phyloP scores from a whole-genome alignment of 2,329 filamentous ascomycete species.

The Nothophoma quercina region DNA sequence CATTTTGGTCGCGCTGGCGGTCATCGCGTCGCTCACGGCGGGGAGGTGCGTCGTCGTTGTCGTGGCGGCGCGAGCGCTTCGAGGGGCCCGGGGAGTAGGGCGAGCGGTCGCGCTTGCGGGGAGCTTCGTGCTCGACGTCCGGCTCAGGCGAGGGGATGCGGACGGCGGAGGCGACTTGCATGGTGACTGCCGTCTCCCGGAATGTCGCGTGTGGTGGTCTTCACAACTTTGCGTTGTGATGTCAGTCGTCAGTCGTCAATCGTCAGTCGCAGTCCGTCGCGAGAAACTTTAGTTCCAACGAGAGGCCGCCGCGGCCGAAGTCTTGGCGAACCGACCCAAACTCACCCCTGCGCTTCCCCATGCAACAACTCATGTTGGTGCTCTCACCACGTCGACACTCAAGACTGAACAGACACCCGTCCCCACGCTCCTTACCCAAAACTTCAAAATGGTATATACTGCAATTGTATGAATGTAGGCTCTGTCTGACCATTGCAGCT shows the following conservation, averaged over 20 bases:
- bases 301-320: constrained; percentile 4
- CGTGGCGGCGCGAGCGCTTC: constrained; percentile 47
- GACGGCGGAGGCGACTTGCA: constrained; percentile 58
- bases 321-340: too few relatives aligned
- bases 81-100: constrained; percentile 47
- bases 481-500: constrained; percentile 65
- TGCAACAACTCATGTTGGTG: not conserved
- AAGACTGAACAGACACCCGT: constrained; percentile 10
- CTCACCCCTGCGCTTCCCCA: constrained; percentile 9
- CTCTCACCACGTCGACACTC: constrained; percentile 15
- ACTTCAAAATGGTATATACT: constrained; percentile 16
- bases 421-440: constrained; percentile 16
- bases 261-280: constrained; percentile 12
- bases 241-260: constrained; percentile 7
- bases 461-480: not conserved
- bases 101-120: constrained; percentile 64
- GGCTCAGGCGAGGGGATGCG: constrained; percentile 63
- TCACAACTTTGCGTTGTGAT: constrained; percentile 11
- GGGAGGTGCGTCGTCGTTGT: constrained; percentile 44
- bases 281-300: constrained; percentile 40
- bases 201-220: not conserved
- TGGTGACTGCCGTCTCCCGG: constrained; percentile 21
- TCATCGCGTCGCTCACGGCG: constrained; percentile 75
- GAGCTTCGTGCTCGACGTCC: constrained; percentile 56
- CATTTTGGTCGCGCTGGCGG: constrained; percentile 56